These are phyloP conservation scores for Malus orientalis DNA, from an alignment of 306 rosid genomes.

Conservation along the genomic window DNA sequence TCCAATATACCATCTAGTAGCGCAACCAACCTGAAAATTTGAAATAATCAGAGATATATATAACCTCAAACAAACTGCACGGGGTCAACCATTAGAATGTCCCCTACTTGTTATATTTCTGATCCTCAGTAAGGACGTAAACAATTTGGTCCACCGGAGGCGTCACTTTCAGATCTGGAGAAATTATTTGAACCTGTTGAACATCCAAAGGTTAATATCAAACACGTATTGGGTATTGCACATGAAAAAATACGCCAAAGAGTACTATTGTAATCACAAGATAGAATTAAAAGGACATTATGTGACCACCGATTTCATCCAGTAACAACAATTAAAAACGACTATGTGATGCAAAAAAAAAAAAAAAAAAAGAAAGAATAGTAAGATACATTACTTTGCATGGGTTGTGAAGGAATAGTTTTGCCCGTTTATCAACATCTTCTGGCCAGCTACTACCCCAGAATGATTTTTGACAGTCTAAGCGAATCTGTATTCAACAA, in stretches of 20 bases:
- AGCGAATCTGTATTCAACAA: conserved; percentile 55
- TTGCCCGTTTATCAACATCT: conserved; percentile 87
- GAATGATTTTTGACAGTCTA: conserved; percentile 84
- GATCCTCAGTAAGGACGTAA: conserved; percentile 86
- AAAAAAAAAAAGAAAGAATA: too few relatives aligned
- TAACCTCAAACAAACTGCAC: conserved; percentile 10
- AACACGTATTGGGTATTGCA: neutral
- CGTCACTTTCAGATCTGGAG: conserved; percentile 80
- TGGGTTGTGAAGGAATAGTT: conserved; percentile 80
- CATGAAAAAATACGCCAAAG: neutral
- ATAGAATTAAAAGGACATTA: neutral
- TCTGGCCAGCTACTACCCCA: conserved; percentile 99
- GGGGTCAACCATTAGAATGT: conserved; percentile 3
- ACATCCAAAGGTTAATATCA: conserved; percentile 5
- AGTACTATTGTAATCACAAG: neutral
- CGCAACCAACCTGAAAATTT: conserved; percentile 65
- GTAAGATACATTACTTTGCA: conserved; percentile 50
- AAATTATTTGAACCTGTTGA: conserved; percentile 77
- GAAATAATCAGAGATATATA: conserved; percentile 15
- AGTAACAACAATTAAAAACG: neutral
- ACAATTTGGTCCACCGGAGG: conserved; percentile 80
- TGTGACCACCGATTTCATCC: neutral
- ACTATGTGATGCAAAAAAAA: neutral
- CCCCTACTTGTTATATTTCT: conserved; percentile 87
- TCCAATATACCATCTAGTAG: conserved; percentile 94